Conservation (phyloP, 208 protist species). For the Tetramitus jugosus region DNA sequence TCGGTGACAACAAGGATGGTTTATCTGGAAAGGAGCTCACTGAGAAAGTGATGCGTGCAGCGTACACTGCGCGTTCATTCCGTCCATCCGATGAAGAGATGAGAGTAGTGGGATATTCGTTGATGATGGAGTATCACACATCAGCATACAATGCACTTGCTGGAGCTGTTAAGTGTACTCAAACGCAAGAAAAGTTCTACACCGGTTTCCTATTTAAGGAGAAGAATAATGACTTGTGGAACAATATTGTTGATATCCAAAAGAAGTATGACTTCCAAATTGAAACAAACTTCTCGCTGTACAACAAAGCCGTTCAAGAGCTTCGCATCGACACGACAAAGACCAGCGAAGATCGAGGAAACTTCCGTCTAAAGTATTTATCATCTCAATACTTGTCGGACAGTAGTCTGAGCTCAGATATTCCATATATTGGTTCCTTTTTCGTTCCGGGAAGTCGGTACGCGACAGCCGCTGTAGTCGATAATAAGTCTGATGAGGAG, state of each 20-base stretch:
- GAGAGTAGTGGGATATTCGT: not conserved
- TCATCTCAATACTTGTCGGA: slow-evolving; percentile 51
- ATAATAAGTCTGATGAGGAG: no score
- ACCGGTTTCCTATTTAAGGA: slow-evolving; percentile 56
- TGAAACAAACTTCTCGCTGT: slow-evolving; percentile 52
- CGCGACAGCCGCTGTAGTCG: no score
- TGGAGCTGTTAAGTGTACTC: slow-evolving; percentile 56
- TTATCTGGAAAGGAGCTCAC: slow-evolving; percentile 64
- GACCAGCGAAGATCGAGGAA: not conserved
- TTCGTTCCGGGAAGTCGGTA: not conserved
- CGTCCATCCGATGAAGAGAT: not conserved
- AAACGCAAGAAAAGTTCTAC: slow-evolving; percentile 64
- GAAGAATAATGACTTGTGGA: slow-evolving; percentile 48
- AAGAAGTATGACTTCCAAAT: slow-evolving; percentile 41
- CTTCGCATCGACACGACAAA: slow-evolving; percentile 8
- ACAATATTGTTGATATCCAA: slow-evolving; percentile 51
- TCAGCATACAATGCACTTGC: slow-evolving; percentile 59
- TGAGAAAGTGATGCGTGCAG: slow-evolving; percentile 55
- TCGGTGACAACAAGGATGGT: slow-evolving; percentile 21
- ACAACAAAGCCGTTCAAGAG: slow-evolving; percentile 25
- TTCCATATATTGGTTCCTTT: slow-evolving; percentile 24
- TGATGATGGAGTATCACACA: slow-evolving; percentile 45
- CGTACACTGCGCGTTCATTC: slow-evolving; percentile 35
- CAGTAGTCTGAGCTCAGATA: slow-evolving; percentile 38
- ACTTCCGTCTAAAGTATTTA: slow-evolving; percentile 32